Conservation (phyloP, 192 early-diverging fungal genomes). For the Haplosporangium gracile region DNA sequence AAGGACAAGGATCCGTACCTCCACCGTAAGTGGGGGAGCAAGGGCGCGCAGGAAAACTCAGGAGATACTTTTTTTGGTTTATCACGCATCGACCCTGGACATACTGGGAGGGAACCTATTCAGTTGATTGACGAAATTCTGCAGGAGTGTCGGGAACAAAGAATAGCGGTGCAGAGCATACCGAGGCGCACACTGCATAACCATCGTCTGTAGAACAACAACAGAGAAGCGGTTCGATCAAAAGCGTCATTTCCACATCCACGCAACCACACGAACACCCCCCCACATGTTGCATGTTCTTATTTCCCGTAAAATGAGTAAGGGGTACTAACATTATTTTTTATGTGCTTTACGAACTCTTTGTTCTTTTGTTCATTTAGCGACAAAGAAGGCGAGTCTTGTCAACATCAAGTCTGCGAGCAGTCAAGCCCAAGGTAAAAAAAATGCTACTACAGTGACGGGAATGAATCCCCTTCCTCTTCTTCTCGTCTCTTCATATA, state of each 20-base stretch:
- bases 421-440: conserved; percentile 44
- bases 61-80: not conserved
- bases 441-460: not conserved
- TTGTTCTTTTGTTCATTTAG: not conserved
- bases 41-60: conserved; percentile 2
- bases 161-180: too few relatives aligned
- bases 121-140: not conserved
- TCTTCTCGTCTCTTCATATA: not conserved
- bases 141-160: not conserved
- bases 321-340: not conserved
- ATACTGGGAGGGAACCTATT: not conserved
- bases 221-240: too few relatives aligned
- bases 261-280: too few relatives aligned
- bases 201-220: too few relatives aligned
- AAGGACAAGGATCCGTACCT: not conserved
- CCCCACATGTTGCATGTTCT: not conserved
- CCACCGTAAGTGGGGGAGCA: not conserved
- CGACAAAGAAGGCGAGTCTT: conserved; percentile 30
- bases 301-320: not conserved
- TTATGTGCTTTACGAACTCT: not conserved
- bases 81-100: not conserved
- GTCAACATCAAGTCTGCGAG: conserved; percentile 41
- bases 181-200: too few relatives aligned
- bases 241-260: too few relatives aligned
- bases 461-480: not conserved